phyloP scores from a whole-genome alignment of 306 rosid species.

The Vigna reflexopilosa region DNA sequence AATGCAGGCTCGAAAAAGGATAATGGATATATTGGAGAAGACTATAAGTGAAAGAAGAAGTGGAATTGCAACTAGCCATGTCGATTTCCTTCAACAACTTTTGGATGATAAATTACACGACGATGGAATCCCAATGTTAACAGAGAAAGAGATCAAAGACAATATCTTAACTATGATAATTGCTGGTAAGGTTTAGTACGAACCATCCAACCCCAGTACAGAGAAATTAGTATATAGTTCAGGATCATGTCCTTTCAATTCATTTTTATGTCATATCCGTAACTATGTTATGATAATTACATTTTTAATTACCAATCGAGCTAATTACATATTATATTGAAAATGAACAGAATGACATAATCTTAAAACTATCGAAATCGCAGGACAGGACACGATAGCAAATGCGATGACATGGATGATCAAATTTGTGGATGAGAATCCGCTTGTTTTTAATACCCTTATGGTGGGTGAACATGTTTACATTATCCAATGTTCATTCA shows the following conservation, averaged over 20 bases:
- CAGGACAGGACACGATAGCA: conserved; percentile 87
- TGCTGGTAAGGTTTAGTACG: conserved; percentile 55
- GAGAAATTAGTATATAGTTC: too few species aligned
- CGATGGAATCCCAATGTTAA: conserved; percentile 43
- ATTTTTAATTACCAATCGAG: too few species aligned
- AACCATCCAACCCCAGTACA: not conserved
- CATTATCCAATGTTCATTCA: not conserved
- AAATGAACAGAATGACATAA: too few species aligned
- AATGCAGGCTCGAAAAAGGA: conserved; percentile 72
- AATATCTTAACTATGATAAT: conserved; percentile 84
- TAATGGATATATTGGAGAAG: conserved; percentile 63
- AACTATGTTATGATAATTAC: too few species aligned
- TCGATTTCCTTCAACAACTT: conserved; percentile 69
- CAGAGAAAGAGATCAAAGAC: conserved; percentile 78
- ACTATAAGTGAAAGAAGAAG: conserved; percentile 65
- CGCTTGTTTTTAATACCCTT: conserved; percentile 58
- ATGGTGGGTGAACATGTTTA: conserved; percentile 48
- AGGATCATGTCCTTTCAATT: too few species aligned
- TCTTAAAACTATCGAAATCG: conserved; percentile 46
- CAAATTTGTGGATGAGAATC: conserved; percentile 80
- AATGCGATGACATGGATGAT: conserved; percentile 93
- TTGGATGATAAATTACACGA: conserved; percentile 45
- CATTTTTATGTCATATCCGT: too few species aligned
- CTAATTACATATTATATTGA: too few species aligned
- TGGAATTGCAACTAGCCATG: conserved; percentile 36